Evolutionary conservation across 2,329 filamentous ascomycete genomes (phyloP), one percentile per base, ranked within the genome.

Genomic region (Diplodia seriata): DNA sequence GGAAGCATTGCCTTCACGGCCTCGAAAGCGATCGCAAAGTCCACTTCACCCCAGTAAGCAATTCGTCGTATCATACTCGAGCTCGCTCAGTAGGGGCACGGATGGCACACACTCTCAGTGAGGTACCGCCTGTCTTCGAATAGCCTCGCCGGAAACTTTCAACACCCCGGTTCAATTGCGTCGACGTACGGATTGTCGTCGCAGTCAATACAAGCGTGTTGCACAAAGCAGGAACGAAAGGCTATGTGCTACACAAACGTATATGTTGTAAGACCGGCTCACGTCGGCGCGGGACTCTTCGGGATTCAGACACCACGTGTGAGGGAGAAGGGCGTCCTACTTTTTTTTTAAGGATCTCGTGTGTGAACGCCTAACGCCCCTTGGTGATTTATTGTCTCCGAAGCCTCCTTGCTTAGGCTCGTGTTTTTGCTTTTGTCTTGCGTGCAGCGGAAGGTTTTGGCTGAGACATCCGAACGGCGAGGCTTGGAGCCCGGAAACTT

Each of bases 301-400:
- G 47, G 31, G 55, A 18, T n/a, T 47, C 38, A 59, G 38, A 29
- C 38, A 43, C 55, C 55, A 59, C 20, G 55, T 57, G 55, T 29
- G 36, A n/a, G 12, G 4, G 23, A 2, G 12, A 50, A 43, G 4
- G 11, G 23, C 3, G 15, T 23, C 15, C 18, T 15, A 33, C 18
- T 26, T 31, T 54, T 54, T 31, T 54, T 54, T 11, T 14, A 31
- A 31, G 9, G 51, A 31, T 14, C 51, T 14, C 31, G 31, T 33
- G 31, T 8, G 6, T 9, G 31, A 9, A 33, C 6, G 31, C 8
- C 3, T 14, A 54, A 26, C 23, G 26, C 26, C 26, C 26, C 26
- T 26, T 29, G 51, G 33, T 55, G n/a, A 51, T 5, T 8, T n/a
- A 18, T n/a, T 40, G 31, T 56, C n/a, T 56, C 31, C 23, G n/a